Percentiles rank a stretch among this genome's conserved stretches.
Conservation (phyloP, 371 early-diverging fungal species). For the Rhizopus microsporus region DNA sequence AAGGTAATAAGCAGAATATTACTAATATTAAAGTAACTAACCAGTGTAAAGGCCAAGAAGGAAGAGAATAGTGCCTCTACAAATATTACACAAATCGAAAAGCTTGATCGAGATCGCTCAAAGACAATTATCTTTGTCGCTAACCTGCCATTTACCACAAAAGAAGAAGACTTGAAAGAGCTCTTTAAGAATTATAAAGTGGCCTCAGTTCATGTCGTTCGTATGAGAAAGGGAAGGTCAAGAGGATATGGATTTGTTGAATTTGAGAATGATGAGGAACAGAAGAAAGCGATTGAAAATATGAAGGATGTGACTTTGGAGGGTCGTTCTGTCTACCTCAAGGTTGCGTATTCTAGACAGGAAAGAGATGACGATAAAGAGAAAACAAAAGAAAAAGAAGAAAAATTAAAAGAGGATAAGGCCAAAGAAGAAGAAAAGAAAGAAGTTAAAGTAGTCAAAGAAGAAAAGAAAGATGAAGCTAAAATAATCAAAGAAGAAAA, state of each 20-base stretch:
- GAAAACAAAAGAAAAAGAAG: conserved; percentile 1
- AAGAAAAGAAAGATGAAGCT: conserved; percentile 8
- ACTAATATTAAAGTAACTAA: conserved; percentile 10
- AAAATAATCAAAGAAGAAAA: conserved; percentile 4
- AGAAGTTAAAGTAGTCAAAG: not conserved
- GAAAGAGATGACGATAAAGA: not conserved
- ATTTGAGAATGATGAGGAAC: conserved; percentile 75
- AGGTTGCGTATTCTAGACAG: conserved; percentile 67
- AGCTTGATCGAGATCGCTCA: conserved; percentile 48
- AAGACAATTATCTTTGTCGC: conserved; percentile 88
- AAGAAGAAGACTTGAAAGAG: conserved; percentile 68
- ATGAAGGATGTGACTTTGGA: conserved; percentile 64
- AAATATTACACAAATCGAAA: too few species aligned
- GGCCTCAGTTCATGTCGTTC: conserved; percentile 73
- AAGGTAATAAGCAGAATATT: conserved; percentile 8
- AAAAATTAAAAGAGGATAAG: conserved; percentile 5
- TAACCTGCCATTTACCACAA: conserved; percentile 87
- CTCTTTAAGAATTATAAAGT: conserved; percentile 82
- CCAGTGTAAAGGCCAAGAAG: not conserved
- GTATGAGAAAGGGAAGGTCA: conserved; percentile 62
- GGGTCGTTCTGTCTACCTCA: conserved; percentile 71
- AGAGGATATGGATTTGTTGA: conserved; percentile 95
- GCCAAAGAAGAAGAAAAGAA: conserved; percentile 9
- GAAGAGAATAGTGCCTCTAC: too few species aligned
- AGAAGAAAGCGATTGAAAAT: conserved; percentile 71